Base-by-base conservation (phyloP, 2,329 filamentous ascomycete genomes). In the Neopestalotiopsis sp. region DNA sequence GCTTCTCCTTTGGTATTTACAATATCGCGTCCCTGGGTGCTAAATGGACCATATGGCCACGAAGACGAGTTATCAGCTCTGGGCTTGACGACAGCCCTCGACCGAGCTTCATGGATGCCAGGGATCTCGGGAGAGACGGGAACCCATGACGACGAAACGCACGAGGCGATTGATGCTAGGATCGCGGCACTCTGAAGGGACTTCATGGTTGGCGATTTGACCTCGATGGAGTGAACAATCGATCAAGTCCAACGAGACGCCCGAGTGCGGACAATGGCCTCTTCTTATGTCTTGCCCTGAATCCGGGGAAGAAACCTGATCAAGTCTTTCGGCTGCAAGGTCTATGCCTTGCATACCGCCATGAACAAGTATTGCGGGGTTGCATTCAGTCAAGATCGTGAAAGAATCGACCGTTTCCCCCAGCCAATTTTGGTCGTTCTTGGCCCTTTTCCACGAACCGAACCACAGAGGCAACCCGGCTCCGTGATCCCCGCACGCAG, bases 31-130 rank as follows among this genome's bases (percentile, higher is more conserved):
- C 80, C 81, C 28, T 75, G 72, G 0, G 80, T 83, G 61, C 71
- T 79, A 64, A 82, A 79, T n/a, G 81, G 81, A 0, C 75, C 80
- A 34, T 82, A 81, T 2, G 81, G 81, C 79, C 79, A 81, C 13
- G 68, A 65, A 9, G 53, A 59, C 2, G 65, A 61, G 38, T 67
- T 61, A 14, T 61, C 53, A 20, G 53, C 34, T 7, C 53, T 20
- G 5, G 32, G 65, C 10, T n/a, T 40, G 14, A 53, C 7, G 4
- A 24, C 34, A 13, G 30, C 38, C 53, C 40, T 34, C 32, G 53
- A 45, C 2, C 65, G 30, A 13, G 65, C 17, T n/a, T 59, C 65
- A 61, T 61, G 42, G 34, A n/a, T 28, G 2, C 24, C 53, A 14
- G 65, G 53, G 5, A 67, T 20, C 30, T 24, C 65, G 10, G 53